A percentile compares a stretch with the other conserved stretches of the same genome.
phyloP scores from a whole-genome alignment of 139 green algal genomes.

The Desmodesmus armatus region DNA sequence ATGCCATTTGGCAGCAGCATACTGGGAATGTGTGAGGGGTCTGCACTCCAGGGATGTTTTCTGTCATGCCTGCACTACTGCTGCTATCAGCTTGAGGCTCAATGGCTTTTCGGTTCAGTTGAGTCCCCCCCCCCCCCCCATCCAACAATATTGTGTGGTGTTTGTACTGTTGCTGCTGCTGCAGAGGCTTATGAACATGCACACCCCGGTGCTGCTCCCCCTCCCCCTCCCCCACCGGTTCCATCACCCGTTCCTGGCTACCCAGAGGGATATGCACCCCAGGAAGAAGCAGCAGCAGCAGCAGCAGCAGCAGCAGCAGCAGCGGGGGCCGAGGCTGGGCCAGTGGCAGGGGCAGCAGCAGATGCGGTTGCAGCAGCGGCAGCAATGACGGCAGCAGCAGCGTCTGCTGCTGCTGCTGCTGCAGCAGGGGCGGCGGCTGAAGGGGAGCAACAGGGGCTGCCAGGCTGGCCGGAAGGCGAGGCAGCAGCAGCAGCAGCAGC shows the following conservation, averaged over 20 bases:
- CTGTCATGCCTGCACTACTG: too few relatives aligned
- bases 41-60: background rate
- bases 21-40: background rate
- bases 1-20: too few relatives aligned
- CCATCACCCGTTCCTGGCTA: too few relatives aligned
- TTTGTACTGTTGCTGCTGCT: too few relatives aligned
- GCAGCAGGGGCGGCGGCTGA: background rate
- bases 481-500: conserved; percentile 25
- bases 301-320: background rate
- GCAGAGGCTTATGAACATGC: too few relatives aligned
- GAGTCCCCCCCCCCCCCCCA: too few relatives aligned
- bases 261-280: background rate
- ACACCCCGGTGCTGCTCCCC: too few relatives aligned
- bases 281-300: background rate
- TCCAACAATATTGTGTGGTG: too few relatives aligned
- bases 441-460: background rate
- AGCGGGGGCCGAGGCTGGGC: background rate
- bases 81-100: too few relatives aligned
- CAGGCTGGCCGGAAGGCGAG: background rate
- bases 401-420: background rate
- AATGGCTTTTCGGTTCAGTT: too few relatives aligned
- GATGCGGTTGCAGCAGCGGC: background rate
- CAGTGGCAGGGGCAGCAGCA: background rate
- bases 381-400: background rate
- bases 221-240: too few relatives aligned